Evolutionary conservation across 2,329 filamentous ascomycete genomes (phyloP).

Genomic region (Apiospora kogelbergensis): DNA sequence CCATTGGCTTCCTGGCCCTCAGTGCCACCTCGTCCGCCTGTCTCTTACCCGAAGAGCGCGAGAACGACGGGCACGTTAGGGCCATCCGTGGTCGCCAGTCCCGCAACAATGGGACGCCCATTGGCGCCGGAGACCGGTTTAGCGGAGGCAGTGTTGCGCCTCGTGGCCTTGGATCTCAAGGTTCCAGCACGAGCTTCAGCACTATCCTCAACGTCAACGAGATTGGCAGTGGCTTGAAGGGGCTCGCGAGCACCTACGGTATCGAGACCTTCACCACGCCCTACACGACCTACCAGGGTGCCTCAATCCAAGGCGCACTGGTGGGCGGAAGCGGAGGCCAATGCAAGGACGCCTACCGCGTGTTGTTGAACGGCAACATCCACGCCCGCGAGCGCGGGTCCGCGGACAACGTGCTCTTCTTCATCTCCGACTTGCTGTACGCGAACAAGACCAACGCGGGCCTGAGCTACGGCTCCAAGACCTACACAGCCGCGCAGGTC

Average conservation of each 20-base stretch:
- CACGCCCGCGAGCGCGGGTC: conserved; percentile 60
- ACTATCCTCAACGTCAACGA: conserved; percentile 43
- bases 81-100: conserved; percentile 1
- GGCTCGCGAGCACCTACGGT: conserved; percentile 39
- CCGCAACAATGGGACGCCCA: conserved; percentile 21
- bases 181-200: conserved; percentile 31
- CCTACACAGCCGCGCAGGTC: conserved; percentile 53
- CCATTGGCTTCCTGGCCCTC: neutral
- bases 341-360: conserved; percentile 42
- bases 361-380: conserved; percentile 53
- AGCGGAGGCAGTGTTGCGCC: conserved; percentile 38
- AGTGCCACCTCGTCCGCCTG: neutral
- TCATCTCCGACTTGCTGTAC: conserved; percentile 55
- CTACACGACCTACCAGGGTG: conserved; percentile 42
- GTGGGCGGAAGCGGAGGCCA: conserved; percentile 41
- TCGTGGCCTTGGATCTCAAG: conserved; percentile 40
- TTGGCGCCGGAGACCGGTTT: conserved; percentile 37
- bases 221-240: conserved; percentile 40
- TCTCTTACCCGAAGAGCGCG: conserved; percentile 7
- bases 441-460: conserved; percentile 50
- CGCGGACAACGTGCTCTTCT: conserved; percentile 57
- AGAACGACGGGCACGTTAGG: conserved; percentile 6
- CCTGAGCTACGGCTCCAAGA: conserved; percentile 50
- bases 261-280: conserved; percentile 39
- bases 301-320: conserved; percentile 37